These are phyloP conservation scores for Acanthamoeba triangularis DNA, from an alignment of 208 protist species.

Conservation along the genomic window DNA sequence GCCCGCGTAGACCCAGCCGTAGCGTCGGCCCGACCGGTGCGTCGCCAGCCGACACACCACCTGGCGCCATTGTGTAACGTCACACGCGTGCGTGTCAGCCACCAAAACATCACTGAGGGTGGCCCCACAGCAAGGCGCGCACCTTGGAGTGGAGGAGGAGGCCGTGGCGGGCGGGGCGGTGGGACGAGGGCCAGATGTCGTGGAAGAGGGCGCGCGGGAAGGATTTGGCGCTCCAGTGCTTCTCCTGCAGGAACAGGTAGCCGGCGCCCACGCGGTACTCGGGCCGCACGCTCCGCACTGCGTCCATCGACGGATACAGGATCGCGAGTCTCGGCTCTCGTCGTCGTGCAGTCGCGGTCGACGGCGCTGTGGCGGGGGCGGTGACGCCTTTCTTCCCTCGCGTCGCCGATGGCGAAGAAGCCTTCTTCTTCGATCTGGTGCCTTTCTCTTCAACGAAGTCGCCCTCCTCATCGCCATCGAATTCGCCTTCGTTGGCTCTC, in stretches of 20 bases:
- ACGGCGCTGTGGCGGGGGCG: no score
- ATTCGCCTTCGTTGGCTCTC: no score
- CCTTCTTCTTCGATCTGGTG: no score
- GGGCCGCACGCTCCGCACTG: background rate
- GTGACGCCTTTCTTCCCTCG: no score
- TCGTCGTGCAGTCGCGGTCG: no score
- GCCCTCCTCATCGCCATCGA: no score
- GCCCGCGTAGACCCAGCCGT: constrained; percentile 80
- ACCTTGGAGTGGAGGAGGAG: constrained; percentile 45
- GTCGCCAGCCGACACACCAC: constrained; percentile 10
- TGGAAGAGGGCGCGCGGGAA: constrained; percentile 21
- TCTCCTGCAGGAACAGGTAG: constrained; percentile 39
- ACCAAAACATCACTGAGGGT: background rate
- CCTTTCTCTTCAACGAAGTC: no score
- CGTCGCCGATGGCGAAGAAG: no score
- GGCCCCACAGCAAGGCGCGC: no score
- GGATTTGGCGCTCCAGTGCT: background rate
- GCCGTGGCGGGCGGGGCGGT: background rate
- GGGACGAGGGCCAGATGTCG: constrained; percentile 24
- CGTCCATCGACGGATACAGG: constrained; percentile 20
- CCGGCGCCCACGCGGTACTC: constrained; percentile 9
- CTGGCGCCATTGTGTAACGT: background rate
- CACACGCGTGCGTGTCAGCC: background rate
- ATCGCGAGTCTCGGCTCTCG: background rate
- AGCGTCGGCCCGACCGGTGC: constrained; percentile 23